phyloP scores from a whole-genome alignment of 2,329 filamentous ascomycete species.

The Tolypocladium nubicola region DNA sequence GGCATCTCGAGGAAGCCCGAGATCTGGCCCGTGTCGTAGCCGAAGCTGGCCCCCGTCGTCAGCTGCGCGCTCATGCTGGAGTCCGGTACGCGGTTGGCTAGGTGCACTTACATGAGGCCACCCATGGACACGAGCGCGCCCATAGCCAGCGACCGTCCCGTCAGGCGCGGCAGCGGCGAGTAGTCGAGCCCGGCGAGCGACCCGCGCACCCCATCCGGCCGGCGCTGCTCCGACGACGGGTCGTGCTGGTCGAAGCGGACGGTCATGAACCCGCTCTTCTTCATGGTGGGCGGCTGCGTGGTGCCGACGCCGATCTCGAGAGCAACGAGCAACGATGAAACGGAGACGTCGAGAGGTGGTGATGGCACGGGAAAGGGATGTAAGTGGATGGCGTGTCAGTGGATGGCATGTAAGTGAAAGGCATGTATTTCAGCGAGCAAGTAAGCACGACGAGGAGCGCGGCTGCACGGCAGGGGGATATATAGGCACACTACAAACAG shows the following conservation, averaged over 20 bases:
- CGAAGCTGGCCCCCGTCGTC: conserved; percentile 16
- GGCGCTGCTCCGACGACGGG: conserved; percentile 25
- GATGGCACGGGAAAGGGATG: background rate
- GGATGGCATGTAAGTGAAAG: background rate
- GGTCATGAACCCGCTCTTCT: conserved; percentile 12
- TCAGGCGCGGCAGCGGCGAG: conserved; percentile 29
- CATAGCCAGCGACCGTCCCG: conserved; percentile 24
- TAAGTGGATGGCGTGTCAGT: background rate
- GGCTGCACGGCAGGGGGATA: background rate
- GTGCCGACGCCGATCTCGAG: background rate
- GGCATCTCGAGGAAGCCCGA: conserved; percentile 48
- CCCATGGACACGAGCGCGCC: conserved; percentile 33
- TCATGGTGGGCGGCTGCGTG: conserved; percentile 2
- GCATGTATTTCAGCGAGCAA: background rate
- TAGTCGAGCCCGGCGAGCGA: conserved; percentile 31
- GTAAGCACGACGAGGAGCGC: background rate
- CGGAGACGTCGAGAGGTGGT: background rate
- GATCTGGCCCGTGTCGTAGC: conserved; percentile 43
- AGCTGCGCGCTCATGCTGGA: background rate
- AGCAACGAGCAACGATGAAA: background rate
- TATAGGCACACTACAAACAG: background rate
- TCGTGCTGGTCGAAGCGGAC: conserved; percentile 33
- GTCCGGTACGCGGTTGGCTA: no score
- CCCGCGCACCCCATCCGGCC: conserved; percentile 15
- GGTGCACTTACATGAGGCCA: conserved; percentile 29